Evolutionary conservation across 768 basidiomycete species (phyloP).

Genomic region (Postia placenta): DNA sequence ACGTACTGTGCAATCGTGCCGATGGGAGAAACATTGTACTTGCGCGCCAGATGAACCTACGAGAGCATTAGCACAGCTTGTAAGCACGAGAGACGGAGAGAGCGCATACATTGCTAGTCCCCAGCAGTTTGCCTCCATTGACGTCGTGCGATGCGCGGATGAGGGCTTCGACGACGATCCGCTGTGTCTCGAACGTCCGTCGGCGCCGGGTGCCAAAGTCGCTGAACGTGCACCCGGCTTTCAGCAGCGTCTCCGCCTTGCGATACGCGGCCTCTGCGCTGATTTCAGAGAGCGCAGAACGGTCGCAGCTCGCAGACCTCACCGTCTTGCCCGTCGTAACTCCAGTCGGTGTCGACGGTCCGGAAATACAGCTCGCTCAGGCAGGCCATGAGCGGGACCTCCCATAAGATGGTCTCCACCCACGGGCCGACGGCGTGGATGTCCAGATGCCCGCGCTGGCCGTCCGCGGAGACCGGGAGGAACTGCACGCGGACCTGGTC

Average conservation of each 20-base stretch:
- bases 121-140: conserved; percentile 54
- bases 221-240: conserved; percentile 63
- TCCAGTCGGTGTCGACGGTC: conserved; percentile 75
- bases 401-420: conserved; percentile 88
- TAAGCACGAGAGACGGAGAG: too few species aligned
- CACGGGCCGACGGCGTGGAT: conserved; percentile 72
- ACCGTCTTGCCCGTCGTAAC: conserved; percentile 78
- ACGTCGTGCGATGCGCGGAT: conserved; percentile 54
- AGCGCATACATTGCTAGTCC: conserved; percentile 81
- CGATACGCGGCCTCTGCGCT: conserved; percentile 68
- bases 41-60: conserved; percentile 81
- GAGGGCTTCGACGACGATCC: conserved; percentile 66
- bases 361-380: conserved; percentile 88
- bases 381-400: conserved; percentile 91
- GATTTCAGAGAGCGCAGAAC: not conserved
- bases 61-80: conserved; percentile 1
- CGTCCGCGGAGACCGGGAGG: conserved; percentile 45
- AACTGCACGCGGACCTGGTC: conserved; percentile 66
- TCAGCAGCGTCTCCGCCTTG: conserved; percentile 62
- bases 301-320: too few species aligned
- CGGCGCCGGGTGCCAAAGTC: conserved; percentile 87
- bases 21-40: conserved; percentile 56
- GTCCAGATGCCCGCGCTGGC: conserved; percentile 53
- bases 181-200: conserved; percentile 68
- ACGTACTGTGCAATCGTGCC: conserved; percentile 87